Percentiles rank a stretch among this genome's conserved stretches.
Conservation (phyloP, 1,139 yeast species). For the Sugiyamaella japonica region DNA sequence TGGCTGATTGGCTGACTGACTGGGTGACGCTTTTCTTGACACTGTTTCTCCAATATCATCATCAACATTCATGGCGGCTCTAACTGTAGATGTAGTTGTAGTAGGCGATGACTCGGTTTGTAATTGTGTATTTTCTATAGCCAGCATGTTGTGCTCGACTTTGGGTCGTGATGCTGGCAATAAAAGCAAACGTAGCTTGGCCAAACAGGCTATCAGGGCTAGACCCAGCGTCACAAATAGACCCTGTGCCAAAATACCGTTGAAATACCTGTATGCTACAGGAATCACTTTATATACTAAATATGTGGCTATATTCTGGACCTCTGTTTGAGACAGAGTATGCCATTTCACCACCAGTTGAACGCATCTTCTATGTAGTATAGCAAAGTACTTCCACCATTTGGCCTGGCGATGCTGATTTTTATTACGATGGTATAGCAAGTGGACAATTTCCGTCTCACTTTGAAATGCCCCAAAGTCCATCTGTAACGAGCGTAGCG, state of each 20-base stretch:
- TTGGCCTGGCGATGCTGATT: slow-evolving; percentile 73
- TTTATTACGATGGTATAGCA: slow-evolving; percentile 66
- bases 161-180: background rate
- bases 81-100: slow-evolving; percentile 6
- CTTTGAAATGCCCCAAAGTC: slow-evolving; percentile 21
- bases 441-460: slow-evolving; percentile 60
- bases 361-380: slow-evolving; percentile 54
- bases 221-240: slow-evolving; percentile 78
- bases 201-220: slow-evolving; percentile 58
- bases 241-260: slow-evolving; percentile 69
- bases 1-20: background rate
- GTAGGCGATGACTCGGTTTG: background rate
- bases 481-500: background rate
- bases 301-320: slow-evolving; percentile 30
- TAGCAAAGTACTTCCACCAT: slow-evolving; percentile 75
- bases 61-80: background rate
- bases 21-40: background rate
- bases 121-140: background rate
- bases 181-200: slow-evolving; percentile 43
- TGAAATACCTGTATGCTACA: slow-evolving; percentile 59
- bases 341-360: slow-evolving; percentile 23
- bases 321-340: slow-evolving; percentile 11
- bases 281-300: slow-evolving; percentile 48
- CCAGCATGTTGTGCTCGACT: background rate
- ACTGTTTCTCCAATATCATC: slow-evolving; percentile 13